Percentiles rank a stretch among this genome's conserved stretches.
These are phyloP conservation scores for Candida maris DNA, from an alignment of 805 yeast genomes.

Conservation along the genomic window DNA sequence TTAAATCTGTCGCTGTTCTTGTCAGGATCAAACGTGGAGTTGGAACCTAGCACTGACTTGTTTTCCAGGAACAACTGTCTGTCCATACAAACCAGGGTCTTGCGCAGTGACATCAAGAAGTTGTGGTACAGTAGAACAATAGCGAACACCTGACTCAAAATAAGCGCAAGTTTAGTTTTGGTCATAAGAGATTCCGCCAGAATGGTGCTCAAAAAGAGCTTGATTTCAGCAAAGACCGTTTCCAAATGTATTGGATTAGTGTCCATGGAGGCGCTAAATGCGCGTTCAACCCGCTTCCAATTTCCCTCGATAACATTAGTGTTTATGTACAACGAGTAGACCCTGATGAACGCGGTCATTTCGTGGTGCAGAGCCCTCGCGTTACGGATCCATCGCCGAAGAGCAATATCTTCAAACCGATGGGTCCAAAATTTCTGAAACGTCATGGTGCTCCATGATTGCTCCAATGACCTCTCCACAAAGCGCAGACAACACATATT, in stretches of 20 bases:
- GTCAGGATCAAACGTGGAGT: conserved; percentile 36
- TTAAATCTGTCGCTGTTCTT: conserved; percentile 39
- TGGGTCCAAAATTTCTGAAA: conserved; percentile 66
- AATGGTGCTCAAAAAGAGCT: conserved; percentile 57
- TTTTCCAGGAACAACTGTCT: conserved; percentile 41
- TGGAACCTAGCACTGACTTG: conserved; percentile 32
- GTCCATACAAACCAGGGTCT: conserved; percentile 49
- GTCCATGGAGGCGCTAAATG: conserved; percentile 23
- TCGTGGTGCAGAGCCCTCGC: conserved; percentile 53
- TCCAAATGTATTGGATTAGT: conserved; percentile 33
- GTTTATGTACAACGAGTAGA: conserved; percentile 52
- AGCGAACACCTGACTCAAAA: conserved; percentile 43
- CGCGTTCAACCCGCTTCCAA: conserved; percentile 39
- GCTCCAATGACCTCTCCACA: conserved; percentile 54
- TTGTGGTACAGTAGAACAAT: conserved; percentile 46
- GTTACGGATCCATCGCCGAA: conserved; percentile 52
- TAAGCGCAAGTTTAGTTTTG: conserved; percentile 47
- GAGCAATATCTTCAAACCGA: conserved; percentile 37
- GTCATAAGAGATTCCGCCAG: conserved; percentile 67
- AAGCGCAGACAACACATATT: conserved; percentile 62
- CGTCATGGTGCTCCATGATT: conserved; percentile 69
- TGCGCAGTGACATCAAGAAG: conserved; percentile 50
- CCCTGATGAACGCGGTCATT: conserved; percentile 54
- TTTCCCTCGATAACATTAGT: conserved; percentile 57
- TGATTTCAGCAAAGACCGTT: conserved; percentile 42